phyloP scores from a whole-genome alignment of 208 protist species.

The Tetramitus jugosus region DNA sequence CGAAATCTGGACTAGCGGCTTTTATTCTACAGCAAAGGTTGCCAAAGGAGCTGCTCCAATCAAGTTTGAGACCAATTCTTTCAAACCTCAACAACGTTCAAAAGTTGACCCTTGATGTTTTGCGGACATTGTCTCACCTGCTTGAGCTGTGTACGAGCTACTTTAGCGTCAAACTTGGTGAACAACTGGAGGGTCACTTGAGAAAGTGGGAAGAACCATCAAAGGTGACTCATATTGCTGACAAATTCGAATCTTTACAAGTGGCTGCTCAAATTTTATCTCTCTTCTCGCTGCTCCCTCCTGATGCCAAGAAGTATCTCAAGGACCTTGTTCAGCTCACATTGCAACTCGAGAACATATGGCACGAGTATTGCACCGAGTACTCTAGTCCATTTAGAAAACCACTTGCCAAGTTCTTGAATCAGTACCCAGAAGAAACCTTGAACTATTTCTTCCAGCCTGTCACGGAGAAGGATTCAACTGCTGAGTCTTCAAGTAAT shows the following conservation, averaged over 20 bases:
- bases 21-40: background rate
- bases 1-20: background rate
- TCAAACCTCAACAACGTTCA: background rate
- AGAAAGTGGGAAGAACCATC: background rate
- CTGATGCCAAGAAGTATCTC: background rate
- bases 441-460: background rate
- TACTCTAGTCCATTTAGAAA: background rate
- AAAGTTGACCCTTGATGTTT: background rate
- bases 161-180: background rate
- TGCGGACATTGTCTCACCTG: background rate
- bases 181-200: background rate
- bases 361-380: background rate
- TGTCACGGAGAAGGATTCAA: background rate
- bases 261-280: background rate
- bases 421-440: background rate
- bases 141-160: background rate
- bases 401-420: slow-evolving; percentile 11
- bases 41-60: slow-evolving; percentile 9
- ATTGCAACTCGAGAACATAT: background rate
- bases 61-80: background rate
- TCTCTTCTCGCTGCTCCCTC: background rate
- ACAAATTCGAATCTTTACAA: background rate
- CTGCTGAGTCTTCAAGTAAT: too few relatives aligned
- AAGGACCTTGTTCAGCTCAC: background rate
- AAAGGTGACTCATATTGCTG: background rate